phyloP scores from a whole-genome alignment of 768 basidiomycete genomes.

The Cystoderma amianthinum region DNA sequence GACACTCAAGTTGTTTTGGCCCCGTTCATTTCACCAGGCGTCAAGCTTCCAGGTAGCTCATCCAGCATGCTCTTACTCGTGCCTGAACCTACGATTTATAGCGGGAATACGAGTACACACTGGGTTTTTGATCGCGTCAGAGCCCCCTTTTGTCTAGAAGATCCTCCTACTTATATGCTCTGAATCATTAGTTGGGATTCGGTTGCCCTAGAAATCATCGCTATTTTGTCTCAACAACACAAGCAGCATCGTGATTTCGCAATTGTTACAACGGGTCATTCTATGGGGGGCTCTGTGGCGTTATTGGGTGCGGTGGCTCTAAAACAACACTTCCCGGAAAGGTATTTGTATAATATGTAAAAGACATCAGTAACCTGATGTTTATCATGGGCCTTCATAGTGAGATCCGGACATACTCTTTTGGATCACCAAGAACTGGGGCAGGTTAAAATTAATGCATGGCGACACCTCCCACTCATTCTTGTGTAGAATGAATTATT shows the following conservation, averaged over 20 bases:
- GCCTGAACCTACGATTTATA: conserved; percentile 8
- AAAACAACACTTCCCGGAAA: conserved; percentile 30
- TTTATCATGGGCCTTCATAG: conserved; percentile 17
- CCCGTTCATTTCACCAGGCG: conserved; percentile 37
- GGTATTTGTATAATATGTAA: conserved; percentile 14
- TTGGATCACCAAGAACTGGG: conserved; percentile 42
- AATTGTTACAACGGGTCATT: conserved; percentile 45
- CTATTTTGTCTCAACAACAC: conserved; percentile 27
- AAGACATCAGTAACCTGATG: too few relatives aligned
- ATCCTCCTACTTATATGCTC: neutral
- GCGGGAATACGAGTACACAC: conserved; percentile 36
- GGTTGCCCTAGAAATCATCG: conserved; percentile 30
- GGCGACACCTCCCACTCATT: too few relatives aligned
- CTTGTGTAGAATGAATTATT: conserved; percentile 36
- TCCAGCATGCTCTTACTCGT: neutral
- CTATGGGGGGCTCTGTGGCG: conserved; percentile 46
- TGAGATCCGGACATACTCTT: conserved; percentile 36
- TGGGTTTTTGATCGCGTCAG: conserved; percentile 45
- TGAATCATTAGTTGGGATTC: conserved; percentile 38
- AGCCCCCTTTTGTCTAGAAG: neutral
- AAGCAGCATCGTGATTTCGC: conserved; percentile 25
- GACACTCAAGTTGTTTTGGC: conserved; percentile 34
- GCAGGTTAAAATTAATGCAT: conserved; percentile 22
- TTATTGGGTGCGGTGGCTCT: conserved; percentile 39
- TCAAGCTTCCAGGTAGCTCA: conserved; percentile 29